Evolutionary conservation across 2,329 filamentous ascomycete species (phyloP), one percentile per base, ranked within the genome.

Genomic region (Penicillium fuscoglaucum): DNA sequence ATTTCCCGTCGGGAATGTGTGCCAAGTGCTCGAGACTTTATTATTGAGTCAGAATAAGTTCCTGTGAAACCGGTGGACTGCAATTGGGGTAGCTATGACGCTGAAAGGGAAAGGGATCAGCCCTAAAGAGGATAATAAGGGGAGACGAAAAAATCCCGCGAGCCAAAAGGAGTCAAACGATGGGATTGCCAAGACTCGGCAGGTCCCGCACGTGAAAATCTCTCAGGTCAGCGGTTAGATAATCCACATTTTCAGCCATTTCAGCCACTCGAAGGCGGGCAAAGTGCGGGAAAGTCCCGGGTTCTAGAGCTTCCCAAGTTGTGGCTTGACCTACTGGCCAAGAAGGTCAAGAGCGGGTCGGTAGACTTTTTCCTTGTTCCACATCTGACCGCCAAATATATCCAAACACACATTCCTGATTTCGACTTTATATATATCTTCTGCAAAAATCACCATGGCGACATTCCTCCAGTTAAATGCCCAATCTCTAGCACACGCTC

Each of bases 391-490:
- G 52, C 52, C 26, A 33, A 39, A 49, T 51, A 51, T 33, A 37
- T 54, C 17, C 29, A 29, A 50, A n/a, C 58, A 48, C 58, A 60
- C 58, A 58, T 55, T 51, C 50, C 21, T 19, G 31, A 54, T 57
- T 57, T 53, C 54, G 50, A 17, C 28, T 57, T 45, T 31, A 26
- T 44, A 41, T 54, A 46, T 44, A 29, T 28, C 46, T 31, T 39
- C 40, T 9, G 6, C 21, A 35, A 28, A 53, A 28, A 53, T 55
- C 53, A 58, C 57, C 51, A 65, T 65, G 56, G 51, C 61, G 52
- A 51, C 44, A 21, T 57, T 59, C 63, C 57, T 68, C 66, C 66
- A 68, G 59, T 66, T 43, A 68, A 59, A 67, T 62, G 58, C 61
- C 56, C 41, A 28, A 31, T 59, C 50, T 58, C 41, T 62, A 59